phyloP scores from a whole-genome alignment of 768 basidiomycete genomes.

The Suillus cothurnatus region DNA sequence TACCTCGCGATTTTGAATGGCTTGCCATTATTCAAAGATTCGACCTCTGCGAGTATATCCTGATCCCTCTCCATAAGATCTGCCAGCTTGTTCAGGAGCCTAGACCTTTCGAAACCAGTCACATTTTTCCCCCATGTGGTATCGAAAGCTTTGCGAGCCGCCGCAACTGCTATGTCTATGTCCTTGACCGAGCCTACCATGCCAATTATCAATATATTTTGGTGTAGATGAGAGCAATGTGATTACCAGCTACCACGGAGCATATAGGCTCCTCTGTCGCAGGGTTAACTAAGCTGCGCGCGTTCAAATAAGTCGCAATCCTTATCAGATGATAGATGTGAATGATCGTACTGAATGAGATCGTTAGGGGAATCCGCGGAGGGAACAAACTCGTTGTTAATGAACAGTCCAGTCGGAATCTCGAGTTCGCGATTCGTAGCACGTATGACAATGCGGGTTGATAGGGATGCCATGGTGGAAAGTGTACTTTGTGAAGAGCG shows the following conservation, averaged over 20 bases:
- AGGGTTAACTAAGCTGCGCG: constrained; percentile 72
- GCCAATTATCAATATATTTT: neutral
- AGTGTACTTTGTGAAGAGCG: constrained; percentile 3
- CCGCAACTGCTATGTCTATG: constrained; percentile 81
- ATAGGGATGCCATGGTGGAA: constrained; percentile 46
- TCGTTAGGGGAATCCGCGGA: constrained; percentile 65
- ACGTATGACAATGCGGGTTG: constrained; percentile 43
- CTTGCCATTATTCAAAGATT: constrained; percentile 90
- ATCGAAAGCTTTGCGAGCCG: constrained; percentile 81
- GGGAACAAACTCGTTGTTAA: constrained; percentile 87
- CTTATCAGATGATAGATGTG: constrained; percentile 21
- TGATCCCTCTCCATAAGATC: constrained; percentile 88
- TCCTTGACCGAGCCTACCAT: constrained; percentile 74
- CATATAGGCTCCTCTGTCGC: constrained; percentile 76
- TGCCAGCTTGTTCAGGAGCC: constrained; percentile 82
- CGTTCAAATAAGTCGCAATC: constrained; percentile 15
- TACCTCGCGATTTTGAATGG: constrained; percentile 65
- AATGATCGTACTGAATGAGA: constrained; percentile 55
- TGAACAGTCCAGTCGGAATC: constrained; percentile 85
- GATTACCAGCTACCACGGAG: constrained; percentile 62
- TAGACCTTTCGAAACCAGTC: constrained; percentile 80
- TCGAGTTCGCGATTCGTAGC: constrained; percentile 51
- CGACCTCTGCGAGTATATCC: constrained; percentile 81
- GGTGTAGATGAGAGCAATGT: neutral
- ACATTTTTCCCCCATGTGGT: constrained; percentile 90